Conservation (phyloP, 2,329 filamentous ascomycete species). For the Cladophialophora immunda region DNA sequence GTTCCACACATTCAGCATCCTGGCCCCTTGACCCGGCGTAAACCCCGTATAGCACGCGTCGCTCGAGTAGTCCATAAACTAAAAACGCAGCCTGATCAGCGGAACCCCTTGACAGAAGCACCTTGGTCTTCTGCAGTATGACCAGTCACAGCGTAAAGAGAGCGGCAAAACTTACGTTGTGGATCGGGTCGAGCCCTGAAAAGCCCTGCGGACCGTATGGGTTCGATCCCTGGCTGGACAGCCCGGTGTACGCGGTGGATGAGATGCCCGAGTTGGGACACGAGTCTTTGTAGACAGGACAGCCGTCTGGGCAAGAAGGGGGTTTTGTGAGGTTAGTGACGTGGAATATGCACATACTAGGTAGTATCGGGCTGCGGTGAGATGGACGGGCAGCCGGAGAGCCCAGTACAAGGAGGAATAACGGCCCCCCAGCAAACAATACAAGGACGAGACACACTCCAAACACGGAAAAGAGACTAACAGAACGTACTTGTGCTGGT, state of each 20-base stretch:
- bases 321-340: not conserved
- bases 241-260: conserved; percentile 19
- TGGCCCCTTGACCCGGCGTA: conserved; percentile 57
- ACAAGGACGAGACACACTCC: too few relatives aligned
- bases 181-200: conserved; percentile 60
- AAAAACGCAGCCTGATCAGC: not conserved
- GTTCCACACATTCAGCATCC: conserved; percentile 63
- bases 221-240: conserved; percentile 18
- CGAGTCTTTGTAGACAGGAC: conserved; percentile 60
- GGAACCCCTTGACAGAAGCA: too few relatives aligned
- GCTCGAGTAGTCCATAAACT: conserved; percentile 67
- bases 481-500: conserved; percentile 58
- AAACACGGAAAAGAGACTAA: too few relatives aligned
- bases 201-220: conserved; percentile 40
- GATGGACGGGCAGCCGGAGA: not conserved
- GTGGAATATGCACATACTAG: not conserved
- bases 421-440: not conserved
- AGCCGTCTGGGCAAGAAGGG: conserved; percentile 53
- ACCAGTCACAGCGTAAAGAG: not conserved
- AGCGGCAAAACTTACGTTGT: conserved; percentile 49
- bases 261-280: conserved; percentile 51
- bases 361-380: not conserved
- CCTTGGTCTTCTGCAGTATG: not conserved
- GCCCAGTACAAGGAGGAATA: not conserved
- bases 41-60: conserved; percentile 65